Base-by-base conservation (phyloP, 306 rosid species). In the Potentilla sterilis region DNA sequence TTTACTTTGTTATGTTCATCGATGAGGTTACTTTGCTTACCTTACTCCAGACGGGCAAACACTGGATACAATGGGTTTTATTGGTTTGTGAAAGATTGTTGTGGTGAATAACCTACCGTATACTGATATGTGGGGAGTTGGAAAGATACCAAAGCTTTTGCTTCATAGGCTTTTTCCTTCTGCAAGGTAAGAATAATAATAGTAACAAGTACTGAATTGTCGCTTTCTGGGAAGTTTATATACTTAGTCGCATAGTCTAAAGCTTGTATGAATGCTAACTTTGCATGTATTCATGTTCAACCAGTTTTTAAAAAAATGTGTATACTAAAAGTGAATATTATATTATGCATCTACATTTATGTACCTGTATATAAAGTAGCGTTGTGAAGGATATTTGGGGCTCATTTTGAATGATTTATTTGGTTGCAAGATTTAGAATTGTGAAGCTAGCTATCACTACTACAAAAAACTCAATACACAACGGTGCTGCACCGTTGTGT, bases 151-250 rank as follows among this genome's bases (percentile, higher is more conserved):
- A 6, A 95, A 95, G 83, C 83, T 95, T 83, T 79, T 95, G 88
- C 88, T 97, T 2, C 98, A 95, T 81, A 87, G 97, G 54, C 97
- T 95, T 83, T 95, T 95, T 75, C 98, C 98, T 52, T 86, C 89
- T 74, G 97, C 98, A 18, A 92, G 98, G 97, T 95, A 82, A 90
- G 90, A 80, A 72, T 55, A 19, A 37, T 72, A 73, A 76, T 69
- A 54, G 38, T 66, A 67, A 28, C 67, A 65, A 34, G 40, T 21
- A 43, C 22, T 7, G 54, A 46, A 28, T 49, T 38, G 21, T 28
- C 11, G 46, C 32, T 42, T 51, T 35, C 18, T 18, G 16, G 47
- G 6, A 35, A 63, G 49, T 67, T 70, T 22, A 79, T 40, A 40
- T 44, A 35, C 40, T 35, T 48, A 14, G 12, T 16, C 4, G 41